Evolutionary conservation across 1,284 basidiomycete genomes (phyloP).

Genomic region (Hortiboletus rubellus): DNA sequence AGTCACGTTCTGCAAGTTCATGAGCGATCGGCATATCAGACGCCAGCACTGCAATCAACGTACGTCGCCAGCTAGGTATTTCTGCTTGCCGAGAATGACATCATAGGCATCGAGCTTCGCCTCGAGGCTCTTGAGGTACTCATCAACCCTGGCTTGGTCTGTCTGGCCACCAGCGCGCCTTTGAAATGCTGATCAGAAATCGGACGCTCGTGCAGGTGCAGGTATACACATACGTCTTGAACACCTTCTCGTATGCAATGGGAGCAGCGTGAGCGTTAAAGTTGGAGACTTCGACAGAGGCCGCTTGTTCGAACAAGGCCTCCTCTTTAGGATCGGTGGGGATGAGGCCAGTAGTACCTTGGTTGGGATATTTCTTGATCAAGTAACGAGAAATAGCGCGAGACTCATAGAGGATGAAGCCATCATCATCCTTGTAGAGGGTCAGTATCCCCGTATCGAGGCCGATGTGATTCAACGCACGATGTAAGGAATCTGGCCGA

Average conservation of each 20-base stretch:
- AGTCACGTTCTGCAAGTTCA: constrained; percentile 39
- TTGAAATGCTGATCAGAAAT: background rate
- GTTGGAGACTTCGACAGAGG: constrained; percentile 29
- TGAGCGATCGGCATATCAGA: constrained; percentile 11
- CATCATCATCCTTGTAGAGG: constrained; percentile 41
- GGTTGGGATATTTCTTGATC: constrained; percentile 43
- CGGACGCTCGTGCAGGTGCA: background rate
- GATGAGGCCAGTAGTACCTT: constrained; percentile 38
- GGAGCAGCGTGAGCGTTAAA: constrained; percentile 13
- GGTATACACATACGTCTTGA: constrained; percentile 34
- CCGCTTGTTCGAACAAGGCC: constrained; percentile 37
- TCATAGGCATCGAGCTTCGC: constrained; percentile 47
- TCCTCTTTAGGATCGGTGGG: constrained; percentile 33
- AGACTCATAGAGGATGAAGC: constrained; percentile 49
- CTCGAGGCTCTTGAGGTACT: constrained; percentile 29
- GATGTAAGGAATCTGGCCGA: constrained; percentile 66
- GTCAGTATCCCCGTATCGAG: background rate
- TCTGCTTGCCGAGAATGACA: constrained; percentile 45
- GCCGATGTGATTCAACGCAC: constrained; percentile 31
- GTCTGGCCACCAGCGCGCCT: constrained; percentile 10
- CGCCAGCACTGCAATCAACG: constrained; percentile 10
- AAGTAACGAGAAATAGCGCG: constrained; percentile 56
- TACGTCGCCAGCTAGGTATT: constrained; percentile 51
- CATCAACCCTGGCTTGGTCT: constrained; percentile 31
- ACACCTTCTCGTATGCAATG: no score